These are phyloP conservation scores for Capsicum pubescens DNA, from an alignment of 257 asterid species.

Conservation along the genomic window DNA sequence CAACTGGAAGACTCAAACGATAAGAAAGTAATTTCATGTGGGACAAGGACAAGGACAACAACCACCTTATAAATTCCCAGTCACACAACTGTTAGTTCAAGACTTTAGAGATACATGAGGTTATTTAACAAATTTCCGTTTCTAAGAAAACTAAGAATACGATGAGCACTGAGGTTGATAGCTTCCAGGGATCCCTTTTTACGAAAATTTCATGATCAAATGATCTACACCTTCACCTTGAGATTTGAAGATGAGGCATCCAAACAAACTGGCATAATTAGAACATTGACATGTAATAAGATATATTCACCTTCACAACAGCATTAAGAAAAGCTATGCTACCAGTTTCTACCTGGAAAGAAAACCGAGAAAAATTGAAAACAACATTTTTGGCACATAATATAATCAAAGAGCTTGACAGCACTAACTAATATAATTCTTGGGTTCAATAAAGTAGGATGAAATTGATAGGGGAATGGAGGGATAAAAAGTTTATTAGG, in stretches of 20 bases:
- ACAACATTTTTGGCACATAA: not conserved
- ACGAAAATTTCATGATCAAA: slow-evolving; percentile 1
- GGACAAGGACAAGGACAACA: not conserved
- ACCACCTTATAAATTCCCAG: not conserved
- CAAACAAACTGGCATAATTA: not conserved
- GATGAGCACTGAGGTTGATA: slow-evolving; percentile 14
- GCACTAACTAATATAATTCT: not conserved
- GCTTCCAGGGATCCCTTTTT: not conserved
- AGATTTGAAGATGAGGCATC: slow-evolving; percentile 20
- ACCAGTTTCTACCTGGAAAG: slow-evolving; percentile 64
- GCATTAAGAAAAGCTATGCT: slow-evolving; percentile 76
- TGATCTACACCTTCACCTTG: slow-evolving; percentile 21
- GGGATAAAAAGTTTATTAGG: not conserved
- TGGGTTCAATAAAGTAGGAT: not conserved
- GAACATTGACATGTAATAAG: not conserved
- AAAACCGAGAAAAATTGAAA: not conserved
- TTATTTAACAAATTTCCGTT: slow-evolving; percentile 12
- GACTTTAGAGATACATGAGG: not conserved
- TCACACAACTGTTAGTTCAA: not conserved
- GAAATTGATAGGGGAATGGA: not conserved
- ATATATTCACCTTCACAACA: slow-evolving; percentile 77
- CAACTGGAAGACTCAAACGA: not conserved
- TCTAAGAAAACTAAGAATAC: slow-evolving; percentile 2
- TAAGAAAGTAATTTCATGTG: slow-evolving; percentile 3
- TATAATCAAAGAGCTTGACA: not conserved